These are phyloP conservation scores for Candida rishiriensis DNA, from an alignment of 805 yeast genomes.

Conservation along the genomic window DNA sequence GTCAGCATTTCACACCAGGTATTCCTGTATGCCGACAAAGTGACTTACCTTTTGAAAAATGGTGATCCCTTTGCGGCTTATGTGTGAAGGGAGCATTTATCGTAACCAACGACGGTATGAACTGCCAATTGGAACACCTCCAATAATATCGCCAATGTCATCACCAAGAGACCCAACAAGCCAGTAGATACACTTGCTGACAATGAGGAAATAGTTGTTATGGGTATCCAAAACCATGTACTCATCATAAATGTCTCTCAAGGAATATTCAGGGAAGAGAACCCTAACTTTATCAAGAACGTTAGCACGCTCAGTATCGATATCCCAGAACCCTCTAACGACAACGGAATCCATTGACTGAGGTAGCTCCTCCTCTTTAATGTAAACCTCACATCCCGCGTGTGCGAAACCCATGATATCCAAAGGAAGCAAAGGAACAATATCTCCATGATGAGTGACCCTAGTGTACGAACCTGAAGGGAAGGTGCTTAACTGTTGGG, in stretches of 20 bases:
- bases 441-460: constrained; percentile 53
- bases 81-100: no score
- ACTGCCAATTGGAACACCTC: no score
- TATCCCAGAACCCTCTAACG: constrained; percentile 17
- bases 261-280: constrained; percentile 1
- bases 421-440: constrained; percentile 60
- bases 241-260: constrained; percentile 1
- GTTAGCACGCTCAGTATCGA: not conserved
- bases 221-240: constrained; percentile 8
- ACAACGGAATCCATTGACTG: constrained; percentile 20
- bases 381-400: constrained; percentile 48
- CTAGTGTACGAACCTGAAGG: constrained; percentile 41
- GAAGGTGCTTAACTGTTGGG: not conserved
- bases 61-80: no score
- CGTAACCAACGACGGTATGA: no score
- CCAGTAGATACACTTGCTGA: constrained; percentile 1
- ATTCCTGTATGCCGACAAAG: no score
- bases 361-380: constrained; percentile 35
- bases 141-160: no score
- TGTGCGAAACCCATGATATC: constrained; percentile 34
- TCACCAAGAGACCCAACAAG: no score
- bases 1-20: no score
- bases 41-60: no score
- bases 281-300: not conserved
- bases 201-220: constrained; percentile 5